Evolutionary conservation across 2,329 filamentous ascomycete species (phyloP).

Genomic region (Aspergillus clavatus): DNA sequence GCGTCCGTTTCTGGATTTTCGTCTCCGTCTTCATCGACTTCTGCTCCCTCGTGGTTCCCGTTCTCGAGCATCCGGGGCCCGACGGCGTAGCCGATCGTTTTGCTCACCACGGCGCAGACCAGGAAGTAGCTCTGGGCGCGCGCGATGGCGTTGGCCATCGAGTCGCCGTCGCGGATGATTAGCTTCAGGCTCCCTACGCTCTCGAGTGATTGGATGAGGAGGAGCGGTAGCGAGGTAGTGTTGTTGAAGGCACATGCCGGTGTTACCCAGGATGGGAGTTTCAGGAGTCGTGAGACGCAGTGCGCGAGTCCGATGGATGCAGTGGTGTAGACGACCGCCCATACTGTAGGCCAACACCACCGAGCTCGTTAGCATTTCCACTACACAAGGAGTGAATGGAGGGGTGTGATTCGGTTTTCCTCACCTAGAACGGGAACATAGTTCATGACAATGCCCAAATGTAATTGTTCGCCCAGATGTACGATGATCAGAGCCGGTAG

Average conservation of each 20-base stretch:
- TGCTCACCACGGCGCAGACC: constrained; percentile 60
- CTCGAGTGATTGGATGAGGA: constrained; percentile 50
- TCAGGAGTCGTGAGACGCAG: constrained; percentile 42
- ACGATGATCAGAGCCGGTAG: constrained; percentile 51
- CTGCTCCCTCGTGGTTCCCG: constrained; percentile 19
- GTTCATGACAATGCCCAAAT: constrained; percentile 43
- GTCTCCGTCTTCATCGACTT: constrained; percentile 26
- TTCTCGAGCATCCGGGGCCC: constrained; percentile 55
- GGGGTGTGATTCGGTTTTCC: constrained; percentile 5
- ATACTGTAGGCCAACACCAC: too few relatives aligned
- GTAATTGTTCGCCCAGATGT: constrained; percentile 50
- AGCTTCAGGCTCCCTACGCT: constrained; percentile 53
- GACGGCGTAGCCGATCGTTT: constrained; percentile 60
- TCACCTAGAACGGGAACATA: constrained; percentile 48
- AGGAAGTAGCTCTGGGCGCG: constrained; percentile 63
- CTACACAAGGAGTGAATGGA: too few relatives aligned
- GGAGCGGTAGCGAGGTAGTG: constrained; percentile 50
- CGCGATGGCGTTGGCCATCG: constrained; percentile 46
- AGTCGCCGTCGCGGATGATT: constrained; percentile 44
- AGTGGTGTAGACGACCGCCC: constrained; percentile 49
- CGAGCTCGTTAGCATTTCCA: too few relatives aligned
- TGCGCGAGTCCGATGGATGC: constrained; percentile 47
- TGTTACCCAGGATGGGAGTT: constrained; percentile 50
- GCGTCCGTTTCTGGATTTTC: constrained; percentile 8
- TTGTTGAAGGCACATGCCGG: constrained; percentile 56